A percentile compares a stretch with the other conserved stretches of the same genome.
Conservation (phyloP, 1,139 yeast species). For the Yamadazyma songkhlaensis region DNA sequence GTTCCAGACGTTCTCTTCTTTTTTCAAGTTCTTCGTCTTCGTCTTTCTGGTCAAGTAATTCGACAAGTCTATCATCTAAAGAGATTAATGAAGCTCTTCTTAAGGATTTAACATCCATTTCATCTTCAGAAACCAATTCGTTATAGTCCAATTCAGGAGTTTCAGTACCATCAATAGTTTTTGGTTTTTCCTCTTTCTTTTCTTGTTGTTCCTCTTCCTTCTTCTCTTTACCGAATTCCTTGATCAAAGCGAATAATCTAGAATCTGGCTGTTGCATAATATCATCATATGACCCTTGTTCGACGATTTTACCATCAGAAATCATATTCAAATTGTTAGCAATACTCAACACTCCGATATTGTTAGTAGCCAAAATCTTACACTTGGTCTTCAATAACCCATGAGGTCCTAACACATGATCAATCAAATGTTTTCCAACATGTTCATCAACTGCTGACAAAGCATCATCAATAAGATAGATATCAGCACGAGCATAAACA, state of each 20-base stretch:
- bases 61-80: conserved; percentile 35
- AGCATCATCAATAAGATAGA: conserved; percentile 75
- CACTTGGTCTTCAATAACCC: conserved; percentile 80
- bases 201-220: conserved; percentile 14
- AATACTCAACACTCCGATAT: conserved; percentile 76
- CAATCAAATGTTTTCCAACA: conserved; percentile 71
- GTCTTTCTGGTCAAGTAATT: conserved; percentile 33
- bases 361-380: conserved; percentile 83
- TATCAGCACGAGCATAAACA: conserved; percentile 91
- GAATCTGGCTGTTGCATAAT: conserved; percentile 53
- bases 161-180: conserved; percentile 4
- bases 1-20: conserved; percentile 78
- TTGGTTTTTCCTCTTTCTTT: conserved; percentile 7
- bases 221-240: conserved; percentile 68
- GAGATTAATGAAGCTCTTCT: conserved; percentile 73
- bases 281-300: conserved; percentile 69
- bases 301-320: conserved; percentile 72
- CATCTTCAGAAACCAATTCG: conserved; percentile 33
- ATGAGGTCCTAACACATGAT: conserved; percentile 61
- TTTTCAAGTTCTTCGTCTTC: conserved; percentile 44
- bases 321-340: conserved; percentile 76
- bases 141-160: conserved; percentile 15
- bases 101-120: conserved; percentile 43
- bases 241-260: conserved; percentile 59
- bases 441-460: conserved; percentile 95